A percentile compares a stretch with the other conserved stretches of the same genome.
Evolutionary conservation across 306 rosid species (phyloP).

Genomic region (Astragalus membranaceus): DNA sequence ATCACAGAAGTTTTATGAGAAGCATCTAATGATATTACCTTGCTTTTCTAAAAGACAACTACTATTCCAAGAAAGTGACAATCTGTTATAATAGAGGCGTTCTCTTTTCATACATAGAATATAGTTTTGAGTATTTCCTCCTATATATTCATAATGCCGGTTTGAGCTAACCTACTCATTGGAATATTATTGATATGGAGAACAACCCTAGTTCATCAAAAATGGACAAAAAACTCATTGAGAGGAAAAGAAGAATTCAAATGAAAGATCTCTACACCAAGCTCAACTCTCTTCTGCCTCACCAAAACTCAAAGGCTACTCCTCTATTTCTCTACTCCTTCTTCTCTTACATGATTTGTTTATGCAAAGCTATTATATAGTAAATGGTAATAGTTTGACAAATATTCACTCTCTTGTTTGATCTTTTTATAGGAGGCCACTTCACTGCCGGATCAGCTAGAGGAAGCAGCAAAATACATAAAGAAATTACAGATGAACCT

Average conservation of each 20-base stretch:
- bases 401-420: not conserved
- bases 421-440: slow-evolving; percentile 29
- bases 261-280: slow-evolving; percentile 56
- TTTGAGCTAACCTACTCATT: not conserved
- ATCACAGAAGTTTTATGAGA: slow-evolving; percentile 17
- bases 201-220: slow-evolving; percentile 47
- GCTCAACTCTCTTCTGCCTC: slow-evolving; percentile 57
- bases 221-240: slow-evolving; percentile 57
- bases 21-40: slow-evolving; percentile 10
- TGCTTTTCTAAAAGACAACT: slow-evolving; percentile 25
- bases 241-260: slow-evolving; percentile 58
- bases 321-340: not conserved
- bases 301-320: slow-evolving; percentile 41
- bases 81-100: not conserved
- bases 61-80: not conserved
- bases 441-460: slow-evolving; percentile 49
- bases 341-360: not conserved
- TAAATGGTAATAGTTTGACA: too few relatives aligned
- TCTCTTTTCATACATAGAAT: not conserved
- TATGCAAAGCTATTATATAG: too few relatives aligned
- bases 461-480: slow-evolving; percentile 59
- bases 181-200: slow-evolving; percentile 29
- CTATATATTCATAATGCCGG: not conserved
- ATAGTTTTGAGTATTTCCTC: not conserved
- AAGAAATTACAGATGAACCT: slow-evolving; percentile 48